Evolutionary conservation across 2,329 filamentous ascomycete genomes (phyloP), one percentile per base, ranked within the genome.

Genomic region (Bipolaris gigantea): DNA sequence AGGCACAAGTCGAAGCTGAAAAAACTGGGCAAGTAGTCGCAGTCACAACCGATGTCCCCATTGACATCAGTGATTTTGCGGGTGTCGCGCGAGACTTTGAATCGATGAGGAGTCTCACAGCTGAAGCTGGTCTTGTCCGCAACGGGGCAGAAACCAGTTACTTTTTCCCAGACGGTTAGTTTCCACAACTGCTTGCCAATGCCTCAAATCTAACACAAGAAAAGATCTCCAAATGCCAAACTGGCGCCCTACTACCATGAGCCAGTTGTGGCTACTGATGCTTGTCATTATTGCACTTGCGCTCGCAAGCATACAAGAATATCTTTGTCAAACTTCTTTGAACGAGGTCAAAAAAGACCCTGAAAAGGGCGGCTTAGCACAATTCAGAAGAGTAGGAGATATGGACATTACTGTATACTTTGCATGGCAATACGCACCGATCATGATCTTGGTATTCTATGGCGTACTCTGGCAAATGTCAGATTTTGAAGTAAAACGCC

Each of bases 401-500:
- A 44, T 76, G 21, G 54, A 63, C 34, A 44, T 73, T 8, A 62
- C 63, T 1, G 59, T 64, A 23, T 73, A 69, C 39, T 74, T 73
- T 32, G 72, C 70, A 2, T 74, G 74, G 65, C 72, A 77, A 50
- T 74, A 76, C 69, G 63, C 77, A 52, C 59, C 73, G 0, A 78
- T 79, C 11, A 71, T 80, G 43, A 64, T 78, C n/a, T 75, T 79
- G 32, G 77, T 81, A 43, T 72, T 73, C 19, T 81, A 79, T 53
- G 78, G 79, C 41, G 77, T 81, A 11, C 57, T 80, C 11, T 81
- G 78, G 76, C 78, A 80, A 53, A 77, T 80, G 55, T 74, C 77
- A 25, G 79, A 81, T 55, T 81, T 77, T 45, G 78, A 81, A 35
- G 77, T 80, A 42, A 79, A 80, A 58, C 75, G 79, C n/a, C 61